Conservation (phyloP, 805 yeast genomes). For the Blastobotrys peoriensis region DNA sequence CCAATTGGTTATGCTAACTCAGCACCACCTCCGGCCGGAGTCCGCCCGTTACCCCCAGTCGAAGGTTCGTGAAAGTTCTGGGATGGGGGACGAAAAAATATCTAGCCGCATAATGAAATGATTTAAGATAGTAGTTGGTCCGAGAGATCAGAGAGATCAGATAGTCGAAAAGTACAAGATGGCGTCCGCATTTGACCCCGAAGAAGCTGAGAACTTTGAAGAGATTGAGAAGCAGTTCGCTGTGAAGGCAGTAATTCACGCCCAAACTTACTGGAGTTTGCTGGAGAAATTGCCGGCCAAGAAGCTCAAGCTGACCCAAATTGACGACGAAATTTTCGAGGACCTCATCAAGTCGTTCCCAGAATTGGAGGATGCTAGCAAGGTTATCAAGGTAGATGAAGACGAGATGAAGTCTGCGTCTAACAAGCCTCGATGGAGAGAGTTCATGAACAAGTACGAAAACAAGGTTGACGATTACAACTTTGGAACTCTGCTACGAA, state of each 20-base stretch:
- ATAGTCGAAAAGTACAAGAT: background rate
- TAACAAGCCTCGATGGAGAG: constrained; percentile 91
- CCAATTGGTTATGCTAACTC: too few species aligned
- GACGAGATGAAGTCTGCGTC: constrained; percentile 70
- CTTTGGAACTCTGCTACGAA: constrained; percentile 89
- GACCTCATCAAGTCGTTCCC: constrained; percentile 65
- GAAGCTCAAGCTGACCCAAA: constrained; percentile 46
- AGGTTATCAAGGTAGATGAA: constrained; percentile 54
- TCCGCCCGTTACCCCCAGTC: too few species aligned
- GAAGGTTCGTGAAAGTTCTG: too few species aligned
- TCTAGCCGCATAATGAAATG: too few species aligned
- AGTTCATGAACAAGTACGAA: constrained; percentile 75
- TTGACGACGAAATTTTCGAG: constrained; percentile 36
- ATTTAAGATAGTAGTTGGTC: background rate
- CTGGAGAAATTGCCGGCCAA: constrained; percentile 73
- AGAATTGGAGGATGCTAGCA: constrained; percentile 61
- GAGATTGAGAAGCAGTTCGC: constrained; percentile 97
- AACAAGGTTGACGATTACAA: constrained; percentile 79
- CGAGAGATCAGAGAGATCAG: background rate
- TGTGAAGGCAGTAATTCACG: constrained; percentile 93
- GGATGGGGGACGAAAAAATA: too few species aligned
- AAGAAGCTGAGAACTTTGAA: constrained; percentile 88
- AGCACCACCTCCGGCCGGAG: too few species aligned
- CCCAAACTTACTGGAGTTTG: constrained; percentile 87
- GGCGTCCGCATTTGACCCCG: constrained; percentile 60